Conservation (phyloP, 768 basidiomycete species). For the Termitomyces titanicus region DNA sequence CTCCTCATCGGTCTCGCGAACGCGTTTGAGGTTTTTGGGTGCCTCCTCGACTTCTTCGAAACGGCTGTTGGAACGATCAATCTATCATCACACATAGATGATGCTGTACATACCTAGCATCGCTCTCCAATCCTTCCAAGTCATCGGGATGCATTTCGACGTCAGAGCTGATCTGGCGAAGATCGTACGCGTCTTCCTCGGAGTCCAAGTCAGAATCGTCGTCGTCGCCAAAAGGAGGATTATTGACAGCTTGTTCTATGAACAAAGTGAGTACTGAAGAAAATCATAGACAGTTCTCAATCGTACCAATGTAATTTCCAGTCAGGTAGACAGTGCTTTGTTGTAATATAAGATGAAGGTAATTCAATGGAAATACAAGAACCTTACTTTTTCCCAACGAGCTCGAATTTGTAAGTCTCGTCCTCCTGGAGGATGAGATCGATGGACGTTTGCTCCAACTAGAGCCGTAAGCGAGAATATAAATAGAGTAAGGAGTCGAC, state of each 20-base stretch:
- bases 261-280: not conserved
- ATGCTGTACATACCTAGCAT: conserved; percentile 40
- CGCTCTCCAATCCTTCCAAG: conserved; percentile 55
- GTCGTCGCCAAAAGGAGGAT: conserved; percentile 41
- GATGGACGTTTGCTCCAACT: conserved; percentile 77
- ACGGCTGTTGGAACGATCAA: conserved; percentile 38
- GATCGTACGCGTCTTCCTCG: conserved; percentile 45
- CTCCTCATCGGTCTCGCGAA: conserved; percentile 59
- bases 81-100: not conserved
- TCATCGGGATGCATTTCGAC: conserved; percentile 72
- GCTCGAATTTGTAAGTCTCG: conserved; percentile 62
- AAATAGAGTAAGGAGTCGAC: not conserved
- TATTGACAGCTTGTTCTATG: conserved; percentile 52
- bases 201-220: conserved; percentile 46
- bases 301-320: conserved; percentile 79
- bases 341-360: not conserved
- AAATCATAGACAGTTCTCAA: not conserved
- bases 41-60: conserved; percentile 68
- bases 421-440: conserved; percentile 70
- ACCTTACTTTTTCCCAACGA: conserved; percentile 78
- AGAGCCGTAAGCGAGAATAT: not conserved
- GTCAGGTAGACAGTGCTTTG: conserved; percentile 69
- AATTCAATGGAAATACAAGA: not conserved
- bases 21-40: conserved; percentile 59
- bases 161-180: conserved; percentile 80